Percentiles rank a stretch among this genome's conserved stretches.
Evolutionary conservation across 1,284 basidiomycete genomes (phyloP).

Genomic region (Chondrostereum purpureum): DNA sequence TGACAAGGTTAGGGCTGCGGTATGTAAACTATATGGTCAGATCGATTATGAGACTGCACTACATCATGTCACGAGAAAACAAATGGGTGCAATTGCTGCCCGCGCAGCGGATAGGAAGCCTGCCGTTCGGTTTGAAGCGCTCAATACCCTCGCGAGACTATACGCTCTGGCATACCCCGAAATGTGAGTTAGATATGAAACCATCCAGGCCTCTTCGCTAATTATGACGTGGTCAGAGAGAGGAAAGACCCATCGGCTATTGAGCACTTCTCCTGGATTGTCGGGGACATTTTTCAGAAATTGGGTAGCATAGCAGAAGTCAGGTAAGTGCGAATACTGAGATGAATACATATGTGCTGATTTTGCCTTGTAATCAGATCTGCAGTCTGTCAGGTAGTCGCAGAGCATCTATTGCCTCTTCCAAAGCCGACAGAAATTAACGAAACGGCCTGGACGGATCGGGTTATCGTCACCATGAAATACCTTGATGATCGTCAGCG

Average conservation of each 20-base stretch:
- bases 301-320: conserved; percentile 46
- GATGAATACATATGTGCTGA: no score
- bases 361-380: no score
- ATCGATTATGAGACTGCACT: conserved; percentile 88
- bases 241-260: conserved; percentile 70
- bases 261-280: conserved; percentile 92
- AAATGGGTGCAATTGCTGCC: conserved; percentile 62
- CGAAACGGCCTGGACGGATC: conserved; percentile 82
- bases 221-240: conserved; percentile 49
- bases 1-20: conserved; percentile 83
- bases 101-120: conserved; percentile 88
- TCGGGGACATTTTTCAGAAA: conserved; percentile 62
- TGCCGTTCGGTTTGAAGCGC: conserved; percentile 77
- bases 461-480: conserved; percentile 70
- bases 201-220: background rate
- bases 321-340: conserved; percentile 34
- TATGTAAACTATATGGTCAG: conserved; percentile 76
- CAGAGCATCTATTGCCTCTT: conserved; percentile 76
- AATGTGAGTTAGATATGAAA: conserved; percentile 51
- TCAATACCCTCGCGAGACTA: conserved; percentile 71
- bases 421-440: conserved; percentile 60
- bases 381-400: conserved; percentile 46
- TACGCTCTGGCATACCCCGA: conserved; percentile 84
- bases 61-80: conserved; percentile 68
- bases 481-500: conserved; percentile 59